Percentiles rank a stretch among this genome's conserved stretches.
Evolutionary conservation across 306 rosid species (phyloP).

Genomic region (Carpinus fangiana): DNA sequence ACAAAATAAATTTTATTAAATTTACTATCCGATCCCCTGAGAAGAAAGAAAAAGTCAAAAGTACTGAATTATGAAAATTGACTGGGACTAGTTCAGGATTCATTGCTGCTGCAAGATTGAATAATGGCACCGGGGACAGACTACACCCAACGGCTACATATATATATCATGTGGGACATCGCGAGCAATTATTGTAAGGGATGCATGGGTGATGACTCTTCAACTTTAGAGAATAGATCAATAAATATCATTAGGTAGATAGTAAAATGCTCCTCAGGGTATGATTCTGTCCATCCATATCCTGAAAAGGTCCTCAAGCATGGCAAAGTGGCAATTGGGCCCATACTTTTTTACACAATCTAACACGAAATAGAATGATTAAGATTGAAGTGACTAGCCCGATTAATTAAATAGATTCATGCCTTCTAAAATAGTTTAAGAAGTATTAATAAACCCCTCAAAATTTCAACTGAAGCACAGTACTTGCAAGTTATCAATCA

Average conservation of each 20-base stretch:
- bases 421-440: too few relatives aligned
- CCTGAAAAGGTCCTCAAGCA: conserved; percentile 7
- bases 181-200: conserved; percentile 31
- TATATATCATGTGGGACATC: conserved; percentile 10
- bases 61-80: not conserved
- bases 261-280: conserved; percentile 3
- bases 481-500: too few relatives aligned
- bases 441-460: too few relatives aligned
- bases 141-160: not conserved
- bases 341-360: too few relatives aligned
- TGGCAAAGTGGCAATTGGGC: not conserved
- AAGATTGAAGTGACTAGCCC: too few relatives aligned
- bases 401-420: too few relatives aligned
- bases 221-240: conserved; percentile 2
- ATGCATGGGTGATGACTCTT: conserved; percentile 7
- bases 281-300: conserved; percentile 9
- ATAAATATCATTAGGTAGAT: conserved; percentile 12
- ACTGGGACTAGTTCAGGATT: conserved; percentile 22
- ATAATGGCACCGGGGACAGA: not conserved
- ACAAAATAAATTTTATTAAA: not conserved
- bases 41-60: conserved; percentile 15
- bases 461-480: too few relatives aligned
- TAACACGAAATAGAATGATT: too few relatives aligned
- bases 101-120: conserved; percentile 14
- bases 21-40: not conserved